A percentile compares a stretch with the other conserved stretches of the same genome.
These are phyloP conservation scores for Neofusicoccum parvum DNA, from an alignment of 2,329 filamentous ascomycete species.

Conservation along the genomic window DNA sequence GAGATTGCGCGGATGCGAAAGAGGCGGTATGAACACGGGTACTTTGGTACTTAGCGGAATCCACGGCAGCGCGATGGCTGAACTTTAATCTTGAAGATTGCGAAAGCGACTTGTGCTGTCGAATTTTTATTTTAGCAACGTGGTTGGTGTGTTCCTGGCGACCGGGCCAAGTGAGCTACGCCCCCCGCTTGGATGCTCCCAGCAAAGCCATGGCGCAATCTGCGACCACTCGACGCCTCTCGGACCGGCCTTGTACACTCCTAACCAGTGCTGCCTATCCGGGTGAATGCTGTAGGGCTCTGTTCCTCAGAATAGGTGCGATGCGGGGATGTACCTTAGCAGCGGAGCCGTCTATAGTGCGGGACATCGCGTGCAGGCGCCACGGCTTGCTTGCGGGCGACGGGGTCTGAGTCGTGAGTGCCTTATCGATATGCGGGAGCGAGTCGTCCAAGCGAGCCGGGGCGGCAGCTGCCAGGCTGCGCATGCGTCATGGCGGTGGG, in stretches of 20 bases:
- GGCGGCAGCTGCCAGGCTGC: not conserved
- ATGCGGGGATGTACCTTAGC: not conserved
- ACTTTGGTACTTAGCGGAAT: conserved; percentile 11
- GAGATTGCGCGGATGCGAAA: conserved; percentile 13
- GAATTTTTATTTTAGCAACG: conserved; percentile 4
- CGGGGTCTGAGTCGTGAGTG: not conserved
- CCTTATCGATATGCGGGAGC: conserved; percentile 7
- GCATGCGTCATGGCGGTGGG: conserved; percentile 9
- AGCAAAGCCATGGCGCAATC: not conserved
- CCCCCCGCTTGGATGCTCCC: not conserved
- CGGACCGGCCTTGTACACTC: not conserved
- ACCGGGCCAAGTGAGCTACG: not conserved
- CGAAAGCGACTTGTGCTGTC: not conserved
- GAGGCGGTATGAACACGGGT: conserved; percentile 1
- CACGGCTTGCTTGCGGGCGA: not conserved
- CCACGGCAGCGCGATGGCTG: conserved; percentile 7
- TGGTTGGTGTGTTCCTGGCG: conserved; percentile 11
- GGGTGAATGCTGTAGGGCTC: not conserved
- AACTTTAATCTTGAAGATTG: not conserved
- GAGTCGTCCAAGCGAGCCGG: not conserved
- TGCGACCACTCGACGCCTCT: not conserved
- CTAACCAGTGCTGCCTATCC: not conserved
- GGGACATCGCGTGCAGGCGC: not conserved
- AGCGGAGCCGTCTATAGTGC: not conserved
- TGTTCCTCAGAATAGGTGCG: not conserved